phyloP scores from a whole-genome alignment of 805 yeast species.

The Teunomyces stri region DNA sequence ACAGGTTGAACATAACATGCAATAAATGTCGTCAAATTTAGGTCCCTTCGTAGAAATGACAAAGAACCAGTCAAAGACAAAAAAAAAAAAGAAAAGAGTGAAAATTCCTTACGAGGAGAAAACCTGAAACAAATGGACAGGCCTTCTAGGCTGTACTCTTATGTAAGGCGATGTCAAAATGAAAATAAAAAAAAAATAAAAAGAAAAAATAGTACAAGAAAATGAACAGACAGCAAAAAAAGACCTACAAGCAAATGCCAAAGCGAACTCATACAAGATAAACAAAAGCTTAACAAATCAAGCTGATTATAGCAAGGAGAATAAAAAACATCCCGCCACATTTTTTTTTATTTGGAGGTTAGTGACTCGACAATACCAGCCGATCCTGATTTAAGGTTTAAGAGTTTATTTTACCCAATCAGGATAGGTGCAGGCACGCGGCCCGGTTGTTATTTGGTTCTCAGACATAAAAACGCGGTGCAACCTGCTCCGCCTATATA shows the following conservation, averaged over 20 bases:
- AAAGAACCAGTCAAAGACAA: no score
- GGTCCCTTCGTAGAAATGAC: no score
- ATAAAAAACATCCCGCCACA: neutral
- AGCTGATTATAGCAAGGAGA: neutral
- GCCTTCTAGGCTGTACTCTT: neutral
- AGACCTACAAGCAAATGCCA: neutral
- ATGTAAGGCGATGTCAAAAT: neutral
- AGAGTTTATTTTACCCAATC: neutral
- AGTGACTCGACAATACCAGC: neutral
- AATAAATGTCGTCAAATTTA: no score
- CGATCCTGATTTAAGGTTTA: neutral
- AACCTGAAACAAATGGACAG: neutral
- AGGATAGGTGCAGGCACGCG: neutral
- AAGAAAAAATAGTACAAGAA: neutral
- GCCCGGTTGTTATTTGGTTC: neutral
- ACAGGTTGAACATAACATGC: no score
- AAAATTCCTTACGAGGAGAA: neutral
- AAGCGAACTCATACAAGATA: neutral
- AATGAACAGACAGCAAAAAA: neutral
- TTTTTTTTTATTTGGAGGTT: neutral
- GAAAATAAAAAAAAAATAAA: no score
- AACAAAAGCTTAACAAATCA: neutral
- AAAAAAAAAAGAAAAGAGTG: neutral
- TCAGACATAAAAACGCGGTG: conserved; percentile 1
- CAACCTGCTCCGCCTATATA: neutral